Base-by-base conservation (phyloP, 2,329 filamentous ascomycete species). In the Ascochyta clinopodiicola region DNA sequence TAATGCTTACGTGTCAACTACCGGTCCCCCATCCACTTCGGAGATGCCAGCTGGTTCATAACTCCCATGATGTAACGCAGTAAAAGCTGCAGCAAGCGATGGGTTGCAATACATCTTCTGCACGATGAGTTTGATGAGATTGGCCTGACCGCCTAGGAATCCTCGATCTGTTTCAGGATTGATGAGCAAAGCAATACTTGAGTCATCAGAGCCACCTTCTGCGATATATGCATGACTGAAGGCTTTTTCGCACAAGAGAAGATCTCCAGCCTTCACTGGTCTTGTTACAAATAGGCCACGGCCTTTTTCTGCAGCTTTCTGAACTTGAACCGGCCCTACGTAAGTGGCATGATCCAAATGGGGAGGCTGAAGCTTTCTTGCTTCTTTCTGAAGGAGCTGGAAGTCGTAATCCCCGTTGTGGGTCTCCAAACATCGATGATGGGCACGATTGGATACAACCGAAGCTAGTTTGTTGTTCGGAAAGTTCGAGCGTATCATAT, bases 281-380 rank as follows among this genome's bases (percentile, higher is more conserved):
- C 72, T 69, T 0, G 78, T 83, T 0, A 79, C 80, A 59, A 85
- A 86, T 0, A 85, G 64, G 0, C 83, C 83, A 2, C 75, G 74
- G 1, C 82, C 82, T 10, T 75, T 72, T 6, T 67, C 74, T 0
- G 64, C 62, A 0, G 78, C 77, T 3, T 61, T 21, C 17, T 71
- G 75, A 0, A 84, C 60, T 45, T 74, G 68, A 0, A 84, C 76
- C 0, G 76, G 74, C 0, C 67, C 71, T 7, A 75, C 70, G 57
- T 75, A 84, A 0, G 79, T 82, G 0, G 80, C 80, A 57, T 75
- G 78, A 59, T 84, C 81, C 1, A 84, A 60, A 3, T 75, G 48
- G 0, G 80, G 79, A 1, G 60, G 47, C 1, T 38, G 38, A 2
- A 77, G 73, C 29, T 80, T 74, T 32, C 67, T 60, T 77, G 72